Evolutionary conservation across 495 filamentous ascomycete species (phyloP), one percentile per base, ranked within the genome.

Genomic region (Wilcoxina mikolae): DNA sequence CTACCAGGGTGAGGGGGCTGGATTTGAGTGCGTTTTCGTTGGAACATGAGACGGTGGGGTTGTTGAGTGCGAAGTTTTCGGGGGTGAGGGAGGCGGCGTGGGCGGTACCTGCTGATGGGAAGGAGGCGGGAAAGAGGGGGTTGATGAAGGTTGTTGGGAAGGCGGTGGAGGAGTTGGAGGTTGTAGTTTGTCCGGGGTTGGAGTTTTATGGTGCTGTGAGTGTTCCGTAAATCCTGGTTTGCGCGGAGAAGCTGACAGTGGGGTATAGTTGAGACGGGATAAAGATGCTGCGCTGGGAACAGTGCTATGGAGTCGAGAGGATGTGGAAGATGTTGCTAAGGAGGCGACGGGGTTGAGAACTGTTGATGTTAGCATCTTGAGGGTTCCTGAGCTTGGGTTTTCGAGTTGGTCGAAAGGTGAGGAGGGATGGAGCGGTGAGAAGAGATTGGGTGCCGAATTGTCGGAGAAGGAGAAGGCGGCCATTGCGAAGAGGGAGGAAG

Each of bases 1-100:
- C 18, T 39, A 28, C 53, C 42, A 41, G 55, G 53, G 24, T 42
- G 55, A 58, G 39, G 43, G 51, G 46, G 24, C 50, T 35, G 41
- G 20, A 18, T 39, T 39, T 39, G 20, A 15, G 35, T 39, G 35
- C 35, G 20, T 39, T 39, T 39, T 39, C 35, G 20, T 18, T 39
- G 35, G 20, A 12, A 5, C 12, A 18, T 39, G 35, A 39, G 35
- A 18, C 4, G 35, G 4, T 39, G 15, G 35, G 20, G 15, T 15
- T 12, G 35, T 18, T 39, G 35, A 18, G 12, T 39, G 20, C 3
- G 35, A 39, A 39, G 35, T 39, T 39, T 39, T 3, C 3, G 35
- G 20, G 20, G 12, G 35, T 28, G 29, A 46, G 29, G 45, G 58
- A 54, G 18, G 44, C 48, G 22, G 38, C 26, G 35, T n/a, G 41